These are phyloP conservation scores for Chrysopogon serrulatus DNA, from an alignment of 176 grass and related monocot species.

Conservation along the genomic window DNA sequence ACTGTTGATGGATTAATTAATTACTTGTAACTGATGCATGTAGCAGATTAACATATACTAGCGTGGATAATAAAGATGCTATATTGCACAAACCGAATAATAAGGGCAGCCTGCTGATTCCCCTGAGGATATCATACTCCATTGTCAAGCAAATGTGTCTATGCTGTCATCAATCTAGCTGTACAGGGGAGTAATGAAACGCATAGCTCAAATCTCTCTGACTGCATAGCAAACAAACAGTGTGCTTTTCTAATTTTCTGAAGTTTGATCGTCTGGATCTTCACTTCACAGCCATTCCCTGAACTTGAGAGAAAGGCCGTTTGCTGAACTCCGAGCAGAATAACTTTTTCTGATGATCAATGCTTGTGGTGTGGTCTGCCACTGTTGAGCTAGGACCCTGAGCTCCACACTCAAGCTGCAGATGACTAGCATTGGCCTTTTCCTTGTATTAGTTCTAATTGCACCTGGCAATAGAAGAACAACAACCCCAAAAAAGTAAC, in stretches of 20 bases:
- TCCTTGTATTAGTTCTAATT: neutral
- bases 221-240: neutral
- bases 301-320: constrained; percentile 13
- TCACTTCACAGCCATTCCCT: constrained; percentile 32
- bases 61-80: neutral
- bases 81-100: neutral
- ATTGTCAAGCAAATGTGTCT: neutral
- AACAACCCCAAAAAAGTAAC: neutral
- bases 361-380: neutral
- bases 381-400: constrained; percentile 14
- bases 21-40: neutral
- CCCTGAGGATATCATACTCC: neutral
- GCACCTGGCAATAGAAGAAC: neutral
- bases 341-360: neutral
- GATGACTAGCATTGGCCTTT: neutral
- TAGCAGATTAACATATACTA: neutral
- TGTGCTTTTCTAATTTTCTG: neutral
- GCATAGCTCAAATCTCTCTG: neutral
- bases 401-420: constrained; percentile 37
- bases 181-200: neutral
- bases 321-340: neutral
- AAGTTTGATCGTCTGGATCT: constrained; percentile 37
- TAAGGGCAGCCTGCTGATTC: neutral
- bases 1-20: neutral
- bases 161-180: neutral